Base-by-base conservation (phyloP, 202 grass and related monocot genomes). In the Panicum hallii region DNA sequence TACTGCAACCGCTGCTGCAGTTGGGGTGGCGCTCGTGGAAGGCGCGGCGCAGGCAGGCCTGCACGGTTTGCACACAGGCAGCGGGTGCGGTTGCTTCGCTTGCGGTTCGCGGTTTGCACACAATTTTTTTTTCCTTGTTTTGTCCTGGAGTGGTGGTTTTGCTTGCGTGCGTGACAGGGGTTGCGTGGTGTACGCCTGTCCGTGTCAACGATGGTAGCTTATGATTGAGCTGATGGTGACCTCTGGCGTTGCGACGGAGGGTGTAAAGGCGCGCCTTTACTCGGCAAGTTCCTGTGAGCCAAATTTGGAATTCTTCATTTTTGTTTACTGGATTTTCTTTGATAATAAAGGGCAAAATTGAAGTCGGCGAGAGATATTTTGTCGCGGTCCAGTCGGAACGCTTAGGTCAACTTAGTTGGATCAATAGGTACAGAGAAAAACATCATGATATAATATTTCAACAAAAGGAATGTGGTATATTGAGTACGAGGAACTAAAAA, bases 1-100 rank as follows among this genome's bases (percentile, higher is more conserved):
- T 48, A 14, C 63, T 9, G 67, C 23, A 88, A 71, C 86, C 45
- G 79, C 63, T 17, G 85, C 38, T 23, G 58, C 54, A 2, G 57
- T 55, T 72, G 23, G 3, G 46, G 34, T 9, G 45, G 63, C n/a
- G 7, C 68, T 15, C 15, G 68, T 57, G 42, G 7, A 43, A 10
- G 36, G 36, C 36, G 36, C 36, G 36, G 36, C 36, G 36, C 36
- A 38, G 36, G 36, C 36, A 38, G 36, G 36, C 2, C 36, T 38
- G 36, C 36, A 38, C 36, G 36, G 36, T 32, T 32, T 32, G 32
- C 32, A 32, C 32, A 32, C 32, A 32, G 79, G 9, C 69, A 28
- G 28, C 13, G 23, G 4, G 74, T 57, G 80, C 57, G 46, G 63
- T 62, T 82, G 6, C 32, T 49, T n/a, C 36, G 16, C 63, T 42